phyloP scores from a whole-genome alignment of 352 stramenopile species.

The Phytophthora niederhauseri region DNA sequence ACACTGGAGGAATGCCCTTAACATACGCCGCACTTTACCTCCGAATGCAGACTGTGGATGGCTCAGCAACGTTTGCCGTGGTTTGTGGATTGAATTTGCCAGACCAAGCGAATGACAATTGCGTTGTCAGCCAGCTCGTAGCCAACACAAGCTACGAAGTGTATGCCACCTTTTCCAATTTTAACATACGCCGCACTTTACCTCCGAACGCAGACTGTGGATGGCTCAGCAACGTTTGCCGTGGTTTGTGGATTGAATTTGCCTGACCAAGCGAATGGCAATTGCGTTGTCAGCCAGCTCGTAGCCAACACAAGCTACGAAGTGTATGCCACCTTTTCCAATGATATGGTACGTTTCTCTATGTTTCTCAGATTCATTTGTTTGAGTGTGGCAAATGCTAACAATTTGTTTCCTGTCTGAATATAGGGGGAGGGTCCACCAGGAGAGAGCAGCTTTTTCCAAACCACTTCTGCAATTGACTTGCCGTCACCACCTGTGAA shows the following conservation, averaged over 20 bases:
- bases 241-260: conserved; percentile 26
- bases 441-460: conserved; percentile 24
- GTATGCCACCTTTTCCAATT: no score
- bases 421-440: conserved; percentile 41
- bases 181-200: conserved; percentile 47
- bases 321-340: conserved; percentile 47
- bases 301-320: conserved; percentile 51
- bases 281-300: conserved; percentile 48
- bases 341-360: conserved; percentile 36
- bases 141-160: conserved; percentile 50
- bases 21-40: conserved; percentile 47
- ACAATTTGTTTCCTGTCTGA: background rate
- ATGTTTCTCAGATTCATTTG: background rate
- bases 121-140: conserved; percentile 46
- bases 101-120: conserved; percentile 18
- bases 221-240: conserved; percentile 16
- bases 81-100: conserved; percentile 25
- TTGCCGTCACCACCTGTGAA: conserved; percentile 52
- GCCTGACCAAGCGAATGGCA: conserved; percentile 1
- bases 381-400: no score
- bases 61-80: conserved; percentile 18
- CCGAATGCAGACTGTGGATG: conserved; percentile 5
- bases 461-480: conserved; percentile 34
- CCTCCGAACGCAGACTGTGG: conserved; percentile 20
- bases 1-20: conserved; percentile 47